Conservation (phyloP, 2,329 filamentous ascomycete genomes). For the Ceratocystis harringtonii region DNA sequence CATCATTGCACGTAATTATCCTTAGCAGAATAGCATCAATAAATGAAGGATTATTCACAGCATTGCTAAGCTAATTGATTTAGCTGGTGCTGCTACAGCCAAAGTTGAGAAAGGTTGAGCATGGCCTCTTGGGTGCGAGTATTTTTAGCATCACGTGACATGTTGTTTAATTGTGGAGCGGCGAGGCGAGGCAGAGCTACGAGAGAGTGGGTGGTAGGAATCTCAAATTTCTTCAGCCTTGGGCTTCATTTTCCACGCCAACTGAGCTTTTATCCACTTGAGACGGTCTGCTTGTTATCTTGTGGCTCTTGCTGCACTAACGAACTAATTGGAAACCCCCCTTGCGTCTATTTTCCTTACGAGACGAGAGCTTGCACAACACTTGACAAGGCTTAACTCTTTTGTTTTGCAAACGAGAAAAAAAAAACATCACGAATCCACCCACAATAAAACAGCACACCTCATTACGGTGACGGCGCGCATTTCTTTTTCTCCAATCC, state of each 20-base stretch:
- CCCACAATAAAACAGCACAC: background rate
- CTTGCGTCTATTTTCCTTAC: background rate
- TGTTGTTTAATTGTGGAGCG: conserved; percentile 10
- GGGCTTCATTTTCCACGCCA: conserved; percentile 5
- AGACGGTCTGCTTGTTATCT: background rate
- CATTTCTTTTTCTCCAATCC: background rate
- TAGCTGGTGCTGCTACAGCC: too few species aligned
- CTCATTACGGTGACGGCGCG: background rate
- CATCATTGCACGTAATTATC: background rate
- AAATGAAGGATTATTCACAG: background rate
- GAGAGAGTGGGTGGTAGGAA: conserved; percentile 8
- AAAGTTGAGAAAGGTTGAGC: too few species aligned
- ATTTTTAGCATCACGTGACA: conserved; percentile 8
- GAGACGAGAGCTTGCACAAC: too few species aligned
- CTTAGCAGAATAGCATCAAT: background rate
- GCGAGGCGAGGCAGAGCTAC: conserved; percentile 16
- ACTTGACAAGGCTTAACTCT: background rate
- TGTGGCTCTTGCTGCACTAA: background rate
- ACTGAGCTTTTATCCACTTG: conserved; percentile 1
- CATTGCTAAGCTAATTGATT: background rate
- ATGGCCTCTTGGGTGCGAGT: background rate
- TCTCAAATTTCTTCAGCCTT: conserved; percentile 18
- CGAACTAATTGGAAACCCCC: background rate
- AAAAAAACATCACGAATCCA: background rate
- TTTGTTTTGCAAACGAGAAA: background rate